A percentile compares a stretch with the other conserved stretches of the same genome.
Evolutionary conservation across 2,329 filamentous ascomycete species (phyloP).

Genomic region (Verticillium zaregamsianum): DNA sequence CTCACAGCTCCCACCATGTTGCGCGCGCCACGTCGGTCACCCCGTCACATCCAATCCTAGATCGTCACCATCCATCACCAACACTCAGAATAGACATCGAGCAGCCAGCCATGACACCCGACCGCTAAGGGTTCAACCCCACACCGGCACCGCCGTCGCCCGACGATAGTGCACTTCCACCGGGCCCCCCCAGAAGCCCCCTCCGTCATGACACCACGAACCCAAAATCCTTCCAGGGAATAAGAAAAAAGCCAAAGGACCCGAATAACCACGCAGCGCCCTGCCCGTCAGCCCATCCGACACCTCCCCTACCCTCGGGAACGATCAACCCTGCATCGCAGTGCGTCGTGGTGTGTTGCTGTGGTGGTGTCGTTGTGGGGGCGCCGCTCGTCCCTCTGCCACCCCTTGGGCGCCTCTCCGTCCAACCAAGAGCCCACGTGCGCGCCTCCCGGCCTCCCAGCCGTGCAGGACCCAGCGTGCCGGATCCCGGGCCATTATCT

Average conservation of each 20-base stretch:
- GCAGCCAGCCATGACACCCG: neutral
- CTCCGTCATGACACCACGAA: neutral
- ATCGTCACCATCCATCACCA: neutral
- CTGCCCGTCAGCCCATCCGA: neutral
- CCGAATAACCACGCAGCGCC: neutral
- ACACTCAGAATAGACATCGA: neutral
- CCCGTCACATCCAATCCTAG: neutral
- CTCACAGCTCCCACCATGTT: neutral
- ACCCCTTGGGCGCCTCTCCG: neutral
- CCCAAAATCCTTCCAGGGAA: neutral
- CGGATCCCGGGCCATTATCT: neutral
- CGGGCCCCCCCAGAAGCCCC: neutral
- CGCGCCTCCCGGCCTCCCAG: neutral
- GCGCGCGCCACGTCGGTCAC: neutral
- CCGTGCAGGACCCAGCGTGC: neutral
- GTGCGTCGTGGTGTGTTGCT: neutral
- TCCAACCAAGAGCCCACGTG: neutral
- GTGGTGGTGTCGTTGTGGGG: neutral
- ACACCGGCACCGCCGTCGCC: neutral
- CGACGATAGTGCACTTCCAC: neutral
- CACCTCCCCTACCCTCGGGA: neutral
- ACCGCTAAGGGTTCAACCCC: neutral
- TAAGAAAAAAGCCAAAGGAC: neutral
- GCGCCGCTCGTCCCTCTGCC: neutral
- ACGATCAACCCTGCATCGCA: neutral